Evolutionary conservation across 495 filamentous ascomycete genomes (phyloP), one percentile per base, ranked within the genome.

Genomic region (Aspergillus wentii): DNA sequence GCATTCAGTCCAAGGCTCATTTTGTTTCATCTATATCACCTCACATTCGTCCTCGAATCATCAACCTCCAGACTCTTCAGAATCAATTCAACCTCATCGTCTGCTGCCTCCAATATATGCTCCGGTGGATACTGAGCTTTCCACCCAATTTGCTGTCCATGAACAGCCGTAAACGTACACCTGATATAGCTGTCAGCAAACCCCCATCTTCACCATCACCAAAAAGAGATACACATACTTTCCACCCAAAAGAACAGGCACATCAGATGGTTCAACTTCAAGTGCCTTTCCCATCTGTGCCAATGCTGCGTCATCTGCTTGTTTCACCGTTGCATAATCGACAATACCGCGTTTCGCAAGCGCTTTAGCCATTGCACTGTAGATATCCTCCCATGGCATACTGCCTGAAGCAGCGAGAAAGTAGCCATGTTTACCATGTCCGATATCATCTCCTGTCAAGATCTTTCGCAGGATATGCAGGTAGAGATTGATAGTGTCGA

Each of bases 341-440:
- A 74, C 44, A 10, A 61, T 35, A 3, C 45, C 42, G 4, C 61
- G 59, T 33, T 68, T 64, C 1, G 52, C 58, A 7, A 76, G 43
- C 5, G 52, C 52, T 8, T 43, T 46, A 0, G 60, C 69, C 37
- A 75, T 54, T 5, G 65, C 54, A 3, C 17, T 34, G 35, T 74
- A 75, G 2, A 76, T 19, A 34, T 73, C 64, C 22, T 69, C 50
- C 72, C 72, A 76, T 1, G 56, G 44, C 10, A 76, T 49, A 8
- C 40, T 57, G 7, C 72, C 72, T 4, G 66, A 51, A 1, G 70
- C 40, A 9, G 66, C 71, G n/a, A 76, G 61, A 42, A 66, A 76
- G 39, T 69, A 76, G 0, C 72, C 71, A 9, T 60, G 54, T 46
- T 61, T 63, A 0, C 68, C 68, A 20, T 65, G 31, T 1, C 52